Base-by-base conservation (phyloP, 192 early-diverging fungal genomes). In the Oehlia diaphana region DNA sequence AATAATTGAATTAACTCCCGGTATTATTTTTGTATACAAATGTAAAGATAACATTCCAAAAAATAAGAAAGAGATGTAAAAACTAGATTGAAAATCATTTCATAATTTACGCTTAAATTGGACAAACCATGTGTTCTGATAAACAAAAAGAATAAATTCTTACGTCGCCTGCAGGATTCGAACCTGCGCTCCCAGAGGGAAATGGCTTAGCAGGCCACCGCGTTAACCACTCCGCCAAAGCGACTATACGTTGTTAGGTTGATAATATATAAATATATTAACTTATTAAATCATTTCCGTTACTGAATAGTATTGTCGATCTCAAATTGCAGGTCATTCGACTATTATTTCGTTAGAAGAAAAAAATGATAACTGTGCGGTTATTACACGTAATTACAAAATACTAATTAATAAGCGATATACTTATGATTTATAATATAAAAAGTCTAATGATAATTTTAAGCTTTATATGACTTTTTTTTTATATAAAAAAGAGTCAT, bases 161-260 rank as follows among this genome's bases (percentile, higher is more conserved):
- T 71, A 42, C 89, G 89, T 82, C 88, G 80, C 81, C 88, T 89
- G 90, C 89, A 90, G 89, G 89, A 90, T 90, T 90, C 87, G 89
- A 90, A 90, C 89, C 89, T 90, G 86, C 90, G 89, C 89, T 79
- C 79, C 81, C 83, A 90, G 78, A 84, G 81, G 81, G 76, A 80
- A 90, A 85, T 88, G 83, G 84, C 88, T 89, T 90, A 89, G 85
- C 85, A 90, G 89, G 85, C 82, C 88, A 89, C 83, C 89, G 87
- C 86, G 87, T 87, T 88, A 89, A 89, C 88, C 87, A 89, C 87
- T 88, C 88, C 87, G 88, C 87, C 88, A 88, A 88, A 87, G 82
- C n/a, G 83, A 82, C 74, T 44, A 58, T 21, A 58, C 53, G 19
- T 58, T 58, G 16, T 21, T 58, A 21, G 1, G 13, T 3, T 0